Conservation (phyloP, 371 early-diverging fungal genomes). For the Mucor indicus region DNA sequence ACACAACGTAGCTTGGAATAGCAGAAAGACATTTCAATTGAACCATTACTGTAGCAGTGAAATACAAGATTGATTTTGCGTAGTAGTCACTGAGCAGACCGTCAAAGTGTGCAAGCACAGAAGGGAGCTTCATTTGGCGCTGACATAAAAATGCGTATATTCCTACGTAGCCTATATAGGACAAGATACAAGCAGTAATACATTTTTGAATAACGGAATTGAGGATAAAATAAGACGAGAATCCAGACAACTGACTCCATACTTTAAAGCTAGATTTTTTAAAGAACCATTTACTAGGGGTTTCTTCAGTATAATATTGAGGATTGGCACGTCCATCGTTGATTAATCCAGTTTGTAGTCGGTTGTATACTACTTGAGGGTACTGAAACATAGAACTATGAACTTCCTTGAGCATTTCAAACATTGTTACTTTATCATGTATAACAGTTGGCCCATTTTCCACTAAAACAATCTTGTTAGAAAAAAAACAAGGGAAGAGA, state of each 20-base stretch:
- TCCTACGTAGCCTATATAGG: constrained; percentile 3
- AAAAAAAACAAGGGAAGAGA: too few species aligned
- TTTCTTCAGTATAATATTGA: not conserved
- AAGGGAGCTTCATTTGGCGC: constrained; percentile 25
- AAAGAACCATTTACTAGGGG: constrained; percentile 20
- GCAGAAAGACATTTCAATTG: constrained; percentile 10
- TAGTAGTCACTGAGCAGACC: too few species aligned
- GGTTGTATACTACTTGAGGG: constrained; percentile 16
- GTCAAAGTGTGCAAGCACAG: too few species aligned
- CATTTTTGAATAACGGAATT: constrained; percentile 21
- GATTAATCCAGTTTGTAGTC: constrained; percentile 4
- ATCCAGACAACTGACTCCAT: constrained; percentile 28
- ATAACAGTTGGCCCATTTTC: constrained; percentile 4
- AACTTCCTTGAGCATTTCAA: constrained; percentile 22
- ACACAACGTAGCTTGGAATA: constrained; percentile 1
- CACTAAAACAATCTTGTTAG: too few species aligned
- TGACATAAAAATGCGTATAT: constrained; percentile 19
- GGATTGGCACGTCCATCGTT: not conserved
- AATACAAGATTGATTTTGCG: constrained; percentile 19
- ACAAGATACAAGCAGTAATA: constrained; percentile 1
- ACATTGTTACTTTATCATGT: constrained; percentile 7
- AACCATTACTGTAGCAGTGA: constrained; percentile 14
- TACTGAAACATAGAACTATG: constrained; percentile 29
- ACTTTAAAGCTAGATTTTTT: constrained; percentile 7
- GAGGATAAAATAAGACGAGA: constrained; percentile 19